These are phyloP conservation scores for Datura wrightii DNA, from an alignment of 257 asterid species.

Conservation along the genomic window DNA sequence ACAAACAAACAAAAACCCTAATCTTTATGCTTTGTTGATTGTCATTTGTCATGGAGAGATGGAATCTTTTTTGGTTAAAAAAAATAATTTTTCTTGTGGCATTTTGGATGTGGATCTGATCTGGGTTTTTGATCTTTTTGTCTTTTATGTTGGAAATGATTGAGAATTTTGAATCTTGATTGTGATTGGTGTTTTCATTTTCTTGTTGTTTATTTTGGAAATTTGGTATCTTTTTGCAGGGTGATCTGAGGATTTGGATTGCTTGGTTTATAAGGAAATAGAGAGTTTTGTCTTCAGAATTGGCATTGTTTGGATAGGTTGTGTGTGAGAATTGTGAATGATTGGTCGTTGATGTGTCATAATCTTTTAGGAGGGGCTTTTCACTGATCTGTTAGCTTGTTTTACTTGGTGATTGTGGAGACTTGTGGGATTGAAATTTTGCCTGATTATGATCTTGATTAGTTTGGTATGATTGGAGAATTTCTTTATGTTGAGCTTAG, in stretches of 20 bases:
- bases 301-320: conserved; percentile 39
- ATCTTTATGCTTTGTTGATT: conserved; percentile 24
- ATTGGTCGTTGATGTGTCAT: conserved; percentile 39
- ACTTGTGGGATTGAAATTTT: conserved; percentile 1
- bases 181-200: neutral
- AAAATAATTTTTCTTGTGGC: neutral
- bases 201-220: conserved; percentile 34
- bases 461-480: conserved; percentile 28
- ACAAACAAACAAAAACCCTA: conserved; percentile 25
- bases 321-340: conserved; percentile 31
- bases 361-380: conserved; percentile 31
- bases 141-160: neutral
- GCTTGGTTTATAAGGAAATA: conserved; percentile 30
- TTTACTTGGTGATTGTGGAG: conserved; percentile 37
- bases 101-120: conserved; percentile 65
- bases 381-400: conserved; percentile 45
- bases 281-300: conserved; percentile 30
- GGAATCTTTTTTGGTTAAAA: neutral
- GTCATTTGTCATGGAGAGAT: conserved; percentile 26
- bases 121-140: conserved; percentile 51
- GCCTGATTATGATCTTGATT: neutral
- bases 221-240: conserved; percentile 60
- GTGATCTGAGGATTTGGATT: conserved; percentile 56
- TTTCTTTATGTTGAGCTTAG: conserved; percentile 38
- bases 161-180: conserved; percentile 19